These are phyloP conservation scores for Wickerhamiella vanderwaltii DNA, from an alignment of 805 yeast species.

Conservation along the genomic window DNA sequence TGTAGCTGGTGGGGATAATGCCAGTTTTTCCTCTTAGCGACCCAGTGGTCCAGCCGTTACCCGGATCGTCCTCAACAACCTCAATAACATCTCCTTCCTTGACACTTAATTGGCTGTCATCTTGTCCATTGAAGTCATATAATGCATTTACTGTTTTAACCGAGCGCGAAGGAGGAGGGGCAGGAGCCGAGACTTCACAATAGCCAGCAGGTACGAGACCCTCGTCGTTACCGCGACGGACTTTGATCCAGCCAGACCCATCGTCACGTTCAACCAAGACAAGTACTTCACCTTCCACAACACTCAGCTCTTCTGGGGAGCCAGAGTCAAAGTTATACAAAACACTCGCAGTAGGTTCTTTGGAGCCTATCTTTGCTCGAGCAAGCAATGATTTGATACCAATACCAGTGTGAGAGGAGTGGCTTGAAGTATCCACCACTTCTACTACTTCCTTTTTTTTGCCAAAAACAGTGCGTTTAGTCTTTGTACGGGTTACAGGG, in stretches of 20 bases:
- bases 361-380: conserved; percentile 16
- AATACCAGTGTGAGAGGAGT: conserved; percentile 12
- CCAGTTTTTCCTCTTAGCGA: conserved; percentile 57
- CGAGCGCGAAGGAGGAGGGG: conserved; percentile 66
- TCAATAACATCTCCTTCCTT: conserved; percentile 60
- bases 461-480: conserved; percentile 48
- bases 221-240: conserved; percentile 37
- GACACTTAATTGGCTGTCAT: conserved; percentile 67
- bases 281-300: conserved; percentile 49
- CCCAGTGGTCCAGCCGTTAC: conserved; percentile 93
- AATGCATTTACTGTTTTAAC: conserved; percentile 38
- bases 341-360: conserved; percentile 14
- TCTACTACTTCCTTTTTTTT: conserved; percentile 24
- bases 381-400: conserved; percentile 23
- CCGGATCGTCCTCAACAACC: conserved; percentile 53
- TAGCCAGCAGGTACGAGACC: conserved; percentile 87
- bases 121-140: conserved; percentile 66
- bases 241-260: conserved; percentile 86
- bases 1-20: conserved; percentile 70
- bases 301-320: conserved; percentile 63
- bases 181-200: conserved; percentile 36
- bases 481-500: conserved; percentile 32
- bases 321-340: conserved; percentile 52
- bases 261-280: conserved; percentile 56
- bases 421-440: conserved; percentile 15